Conservation (phyloP, 192 early-diverging fungal species). For the Piromyces sp. region DNA sequence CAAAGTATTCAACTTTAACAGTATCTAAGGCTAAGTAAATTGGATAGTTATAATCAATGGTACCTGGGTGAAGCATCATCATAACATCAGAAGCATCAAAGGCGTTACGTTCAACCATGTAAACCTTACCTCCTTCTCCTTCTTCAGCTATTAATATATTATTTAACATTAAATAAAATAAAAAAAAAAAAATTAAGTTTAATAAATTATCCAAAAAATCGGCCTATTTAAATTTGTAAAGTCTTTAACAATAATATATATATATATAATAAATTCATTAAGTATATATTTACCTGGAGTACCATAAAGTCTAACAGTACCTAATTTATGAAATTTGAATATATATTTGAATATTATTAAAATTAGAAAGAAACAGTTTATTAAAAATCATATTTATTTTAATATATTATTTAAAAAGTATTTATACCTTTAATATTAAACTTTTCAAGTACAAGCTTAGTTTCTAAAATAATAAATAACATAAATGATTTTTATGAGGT, state of each 20-base stretch:
- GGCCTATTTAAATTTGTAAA: too few relatives aligned
- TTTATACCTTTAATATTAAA: slow-evolving; percentile 8
- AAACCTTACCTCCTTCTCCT: slow-evolving; percentile 51
- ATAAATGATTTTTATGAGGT: too few relatives aligned
- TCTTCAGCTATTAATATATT: slow-evolving; percentile 15
- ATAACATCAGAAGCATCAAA: slow-evolving; percentile 54
- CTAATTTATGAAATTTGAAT: too few relatives aligned
- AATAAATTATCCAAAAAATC: too few relatives aligned
- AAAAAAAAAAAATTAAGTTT: too few relatives aligned
- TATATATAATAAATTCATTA: too few relatives aligned
- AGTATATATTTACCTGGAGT: slow-evolving; percentile 56
- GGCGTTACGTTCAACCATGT: slow-evolving; percentile 41
- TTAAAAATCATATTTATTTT: too few relatives aligned
- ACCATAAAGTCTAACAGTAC: slow-evolving; percentile 42
- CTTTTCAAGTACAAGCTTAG: not conserved
- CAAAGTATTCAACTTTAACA: slow-evolving; percentile 45
- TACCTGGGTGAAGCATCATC: slow-evolving; percentile 67
- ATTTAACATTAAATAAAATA: too few relatives aligned
- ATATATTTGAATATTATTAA: too few relatives aligned
- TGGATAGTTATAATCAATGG: slow-evolving; percentile 17
- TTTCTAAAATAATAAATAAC: not conserved
- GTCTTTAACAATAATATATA: too few relatives aligned
- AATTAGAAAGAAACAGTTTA: too few relatives aligned
- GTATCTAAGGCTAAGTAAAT: slow-evolving; percentile 17
- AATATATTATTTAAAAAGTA: too few relatives aligned